These are phyloP conservation scores for Sinapis alba DNA, from an alignment of 441 rosid genomes.

Conservation along the genomic window DNA sequence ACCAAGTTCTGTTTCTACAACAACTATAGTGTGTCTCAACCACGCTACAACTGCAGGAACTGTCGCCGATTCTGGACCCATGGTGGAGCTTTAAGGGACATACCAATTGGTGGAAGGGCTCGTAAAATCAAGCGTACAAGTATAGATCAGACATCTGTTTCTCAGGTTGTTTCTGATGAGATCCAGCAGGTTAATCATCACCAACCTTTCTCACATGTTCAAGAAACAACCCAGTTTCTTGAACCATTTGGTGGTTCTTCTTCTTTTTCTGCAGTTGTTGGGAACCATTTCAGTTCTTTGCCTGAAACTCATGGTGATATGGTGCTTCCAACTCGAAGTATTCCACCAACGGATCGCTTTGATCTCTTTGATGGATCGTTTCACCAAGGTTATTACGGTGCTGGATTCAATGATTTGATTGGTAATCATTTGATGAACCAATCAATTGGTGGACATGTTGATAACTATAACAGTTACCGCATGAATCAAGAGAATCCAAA, in stretches of 20 bases:
- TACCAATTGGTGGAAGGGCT: slow-evolving; percentile 77
- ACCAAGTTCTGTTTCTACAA: slow-evolving; percentile 85
- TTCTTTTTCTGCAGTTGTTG: neutral
- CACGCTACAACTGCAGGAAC: slow-evolving; percentile 77
- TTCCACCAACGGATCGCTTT: neutral
- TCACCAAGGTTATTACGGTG: neutral
- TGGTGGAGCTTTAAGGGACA: slow-evolving; percentile 75
- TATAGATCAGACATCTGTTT: slow-evolving; percentile 39
- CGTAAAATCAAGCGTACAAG: slow-evolving; percentile 56
- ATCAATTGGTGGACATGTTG: neutral
- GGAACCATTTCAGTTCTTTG: neutral
- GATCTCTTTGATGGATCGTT: neutral
- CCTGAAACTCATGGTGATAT: neutral
- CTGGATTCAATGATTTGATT: slow-evolving; percentile 21
- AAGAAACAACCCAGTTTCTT: slow-evolving; percentile 15
- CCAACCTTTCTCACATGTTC: neutral
- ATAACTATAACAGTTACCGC: neutral
- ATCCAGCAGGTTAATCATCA: slow-evolving; percentile 5
- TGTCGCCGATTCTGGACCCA: slow-evolving; percentile 91
- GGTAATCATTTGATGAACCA: slow-evolving; percentile 3
- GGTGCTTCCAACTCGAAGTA: slow-evolving; percentile 1
- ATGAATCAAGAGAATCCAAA: slow-evolving; percentile 7
- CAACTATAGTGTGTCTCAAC: slow-evolving; percentile 76
- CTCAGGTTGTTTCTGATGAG: neutral
- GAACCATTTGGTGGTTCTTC: slow-evolving; percentile 14